A percentile compares a stretch with the other conserved stretches of the same genome.
These are phyloP conservation scores for Byssothecium circinans DNA, from an alignment of 2,329 filamentous ascomycete genomes.

Conservation along the genomic window DNA sequence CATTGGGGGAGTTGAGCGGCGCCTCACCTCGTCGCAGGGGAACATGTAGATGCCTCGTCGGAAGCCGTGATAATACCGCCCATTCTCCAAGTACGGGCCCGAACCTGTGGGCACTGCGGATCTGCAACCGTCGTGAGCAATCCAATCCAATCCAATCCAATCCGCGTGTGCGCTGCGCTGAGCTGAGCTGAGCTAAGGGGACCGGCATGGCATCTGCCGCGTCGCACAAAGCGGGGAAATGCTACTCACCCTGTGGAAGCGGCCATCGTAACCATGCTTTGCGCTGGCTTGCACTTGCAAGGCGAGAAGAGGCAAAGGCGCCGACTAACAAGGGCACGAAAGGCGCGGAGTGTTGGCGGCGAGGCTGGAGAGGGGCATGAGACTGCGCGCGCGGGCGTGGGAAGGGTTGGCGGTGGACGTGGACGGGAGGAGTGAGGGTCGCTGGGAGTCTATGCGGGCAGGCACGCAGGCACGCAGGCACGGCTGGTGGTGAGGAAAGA, in stretches of 20 bases:
- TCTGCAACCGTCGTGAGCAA: conserved; percentile 19
- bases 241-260: conserved; percentile 47
- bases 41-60: conserved; percentile 71
- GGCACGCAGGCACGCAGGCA: too few species aligned
- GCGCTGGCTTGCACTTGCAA: conserved; percentile 23
- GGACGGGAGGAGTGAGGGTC: neutral
- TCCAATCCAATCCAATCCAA: too few species aligned
- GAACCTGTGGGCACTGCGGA: conserved; percentile 45
- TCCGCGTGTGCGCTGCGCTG: neutral
- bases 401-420: conserved; percentile 1
- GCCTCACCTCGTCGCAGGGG: conserved; percentile 72
- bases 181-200: too few species aligned
- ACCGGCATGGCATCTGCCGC: conserved; percentile 4
- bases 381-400: neutral
- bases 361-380: conserved; percentile 1
- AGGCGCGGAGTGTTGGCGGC: neutral
- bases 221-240: conserved; percentile 39
- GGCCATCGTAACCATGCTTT: conserved; percentile 47
- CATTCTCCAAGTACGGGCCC: conserved; percentile 63
- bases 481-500: too few species aligned
- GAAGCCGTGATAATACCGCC: conserved; percentile 69
- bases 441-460: neutral
- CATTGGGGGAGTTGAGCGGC: neutral
- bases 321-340: conserved; percentile 17
- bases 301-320: conserved; percentile 20